phyloP scores from a whole-genome alignment of 2,329 filamentous ascomycete genomes.

The Pyricularia pennisetigena region DNA sequence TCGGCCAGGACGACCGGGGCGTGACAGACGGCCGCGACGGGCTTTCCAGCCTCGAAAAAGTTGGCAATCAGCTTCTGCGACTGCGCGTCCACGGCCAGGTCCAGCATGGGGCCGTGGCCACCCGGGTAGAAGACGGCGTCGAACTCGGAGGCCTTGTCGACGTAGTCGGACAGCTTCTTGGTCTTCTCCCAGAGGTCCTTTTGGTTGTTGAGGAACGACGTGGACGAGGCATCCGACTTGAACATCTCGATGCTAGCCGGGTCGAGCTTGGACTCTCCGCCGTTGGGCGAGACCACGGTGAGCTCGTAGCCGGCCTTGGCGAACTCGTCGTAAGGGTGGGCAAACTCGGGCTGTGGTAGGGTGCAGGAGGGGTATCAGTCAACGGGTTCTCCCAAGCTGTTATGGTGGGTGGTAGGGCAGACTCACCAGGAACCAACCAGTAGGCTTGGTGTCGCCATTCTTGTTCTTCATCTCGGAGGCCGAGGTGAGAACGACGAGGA shows the following conservation, averaged over 20 bases:
- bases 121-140: constrained; percentile 25
- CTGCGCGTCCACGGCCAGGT: constrained; percentile 46
- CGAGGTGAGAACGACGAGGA: constrained; percentile 65
- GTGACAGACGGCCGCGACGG: constrained; percentile 60
- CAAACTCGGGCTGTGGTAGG: constrained; percentile 43
- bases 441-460: constrained; percentile 36
- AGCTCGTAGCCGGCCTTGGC: constrained; percentile 38
- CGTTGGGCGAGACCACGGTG: constrained; percentile 50
- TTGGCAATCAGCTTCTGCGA: constrained; percentile 51
- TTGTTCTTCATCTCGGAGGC: constrained; percentile 30
- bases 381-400: not conserved
- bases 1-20: constrained; percentile 54
- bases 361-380: not conserved
- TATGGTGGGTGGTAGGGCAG: not conserved
- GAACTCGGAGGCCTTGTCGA: constrained; percentile 19
- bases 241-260: constrained; percentile 44
- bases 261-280: constrained; percentile 53
- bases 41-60: constrained; percentile 51
- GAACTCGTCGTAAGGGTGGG: constrained; percentile 54
- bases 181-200: constrained; percentile 55
- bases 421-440: constrained; percentile 60
- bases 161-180: constrained; percentile 41
- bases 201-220: constrained; percentile 46
- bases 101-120: constrained; percentile 57
- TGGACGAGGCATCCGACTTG: constrained; percentile 39